Base-by-base conservation (phyloP, 75 land plant genomes). In the Picea sitchensis region DNA sequence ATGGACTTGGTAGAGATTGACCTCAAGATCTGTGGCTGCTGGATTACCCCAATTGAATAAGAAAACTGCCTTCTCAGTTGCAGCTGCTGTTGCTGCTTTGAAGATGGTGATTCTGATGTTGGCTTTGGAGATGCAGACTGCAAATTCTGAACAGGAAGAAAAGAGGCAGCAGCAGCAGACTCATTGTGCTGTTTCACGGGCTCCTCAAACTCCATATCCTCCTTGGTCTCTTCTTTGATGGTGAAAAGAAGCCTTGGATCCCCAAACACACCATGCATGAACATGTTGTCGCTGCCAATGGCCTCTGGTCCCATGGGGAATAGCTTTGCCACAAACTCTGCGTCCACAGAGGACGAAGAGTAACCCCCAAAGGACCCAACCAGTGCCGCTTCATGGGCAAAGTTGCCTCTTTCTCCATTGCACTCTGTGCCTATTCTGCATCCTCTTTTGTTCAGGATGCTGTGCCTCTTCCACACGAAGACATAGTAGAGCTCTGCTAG, bases 211-310 rank as follows among this genome's bases (percentile, higher is more conserved):
- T 79, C 81, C 57, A 79, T 79, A 8, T 79, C 81, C n/a, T 79
- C 81, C 76, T 79, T 79, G 12, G 79, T 79, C 30, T 79, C 81
- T 5, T 79, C 81, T 38, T 54, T 51, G 81, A 79, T 75, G 36
- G 79, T 79, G 79, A 79, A 79, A 15, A 79, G 17, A 44, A 68
- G 44, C 1, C 78, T 73, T 13, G 79, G 36, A n/a, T 18, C n/a
- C 74, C 57, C 14, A 34, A n/a, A 76, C 58, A 51, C 78, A 79
- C 38, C 31, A n/a, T 76, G 77, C 59, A 57, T 56, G 61, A 47
- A 58, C 61, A 57, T 30, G 21, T 41, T 41, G 20, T 68, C 73
- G 18, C 21, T 20, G 9, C 18, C 73, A 2, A 26, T 63, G 65
- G 65, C 7, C 23, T 69, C 51, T 38, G 73, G 36, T 31, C 61